A percentile compares a stretch with the other conserved stretches of the same genome.
phyloP scores from a whole-genome alignment of 345 rosid genomes.

The Hirschfeldia incana region DNA sequence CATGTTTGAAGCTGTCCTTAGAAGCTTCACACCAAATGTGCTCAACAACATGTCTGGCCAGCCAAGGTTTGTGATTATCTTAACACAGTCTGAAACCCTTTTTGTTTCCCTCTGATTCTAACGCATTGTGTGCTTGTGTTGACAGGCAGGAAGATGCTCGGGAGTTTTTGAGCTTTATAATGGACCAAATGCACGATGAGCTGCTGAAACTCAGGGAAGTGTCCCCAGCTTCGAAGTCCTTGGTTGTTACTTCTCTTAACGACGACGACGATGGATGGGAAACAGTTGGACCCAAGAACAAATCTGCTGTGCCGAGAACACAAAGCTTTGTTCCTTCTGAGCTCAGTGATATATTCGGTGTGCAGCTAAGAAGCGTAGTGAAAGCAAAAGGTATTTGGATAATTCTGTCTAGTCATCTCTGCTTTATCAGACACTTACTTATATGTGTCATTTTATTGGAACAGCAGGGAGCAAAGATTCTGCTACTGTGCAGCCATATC shows the following conservation, averaged over 20 bases:
- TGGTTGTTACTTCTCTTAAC: slow-evolving; percentile 49
- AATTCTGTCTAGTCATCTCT: neutral
- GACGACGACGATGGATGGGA: slow-evolving; percentile 91
- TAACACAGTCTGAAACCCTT: neutral
- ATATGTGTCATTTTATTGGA: slow-evolving; percentile 1
- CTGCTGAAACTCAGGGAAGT: slow-evolving; percentile 71
- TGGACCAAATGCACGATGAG: slow-evolving; percentile 93
- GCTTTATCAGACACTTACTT: slow-evolving; percentile 1
- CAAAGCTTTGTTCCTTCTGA: slow-evolving; percentile 73
- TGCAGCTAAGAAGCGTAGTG: slow-evolving; percentile 76
- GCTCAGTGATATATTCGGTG: slow-evolving; percentile 87
- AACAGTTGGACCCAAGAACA: slow-evolving; percentile 91
- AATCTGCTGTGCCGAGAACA: slow-evolving; percentile 85
- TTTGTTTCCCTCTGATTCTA: neutral
- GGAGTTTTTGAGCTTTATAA: slow-evolving; percentile 84
- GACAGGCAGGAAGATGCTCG: slow-evolving; percentile 99
- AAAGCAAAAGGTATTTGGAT: slow-evolving; percentile 60
- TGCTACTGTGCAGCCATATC: slow-evolving; percentile 84
- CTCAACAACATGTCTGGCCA: slow-evolving; percentile 71
- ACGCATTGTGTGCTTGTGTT: slow-evolving; percentile 7
- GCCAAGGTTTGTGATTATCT: slow-evolving; percentile 52
- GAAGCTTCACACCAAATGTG: slow-evolving; percentile 84
- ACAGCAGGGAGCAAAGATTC: slow-evolving; percentile 72
- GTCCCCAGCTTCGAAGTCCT: slow-evolving; percentile 46
- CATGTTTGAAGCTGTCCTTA: slow-evolving; percentile 84